Conservation (phyloP, 345 rosid genomes). For the Eucalyptus coolabah region DNA sequence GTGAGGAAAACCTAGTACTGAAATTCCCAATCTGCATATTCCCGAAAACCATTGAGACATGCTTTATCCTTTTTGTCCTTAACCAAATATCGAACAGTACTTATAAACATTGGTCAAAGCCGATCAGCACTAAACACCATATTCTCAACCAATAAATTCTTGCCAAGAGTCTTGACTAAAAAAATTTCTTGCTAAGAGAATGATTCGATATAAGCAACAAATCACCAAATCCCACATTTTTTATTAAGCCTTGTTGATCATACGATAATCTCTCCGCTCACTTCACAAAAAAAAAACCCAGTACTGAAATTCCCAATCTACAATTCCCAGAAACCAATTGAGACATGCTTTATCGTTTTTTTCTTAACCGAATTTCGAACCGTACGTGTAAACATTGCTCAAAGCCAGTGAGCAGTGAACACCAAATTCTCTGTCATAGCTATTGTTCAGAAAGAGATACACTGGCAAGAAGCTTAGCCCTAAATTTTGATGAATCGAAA, state of each 20-base stretch:
- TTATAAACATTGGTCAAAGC: neutral
- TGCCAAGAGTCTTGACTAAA: constrained; percentile 14
- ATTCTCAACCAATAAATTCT: constrained; percentile 13
- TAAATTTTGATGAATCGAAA: neutral
- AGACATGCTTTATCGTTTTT: neutral
- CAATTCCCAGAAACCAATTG: neutral
- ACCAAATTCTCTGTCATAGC: neutral
- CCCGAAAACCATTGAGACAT: neutral
- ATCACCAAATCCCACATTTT: constrained; percentile 15
- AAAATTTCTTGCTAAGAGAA: neutral
- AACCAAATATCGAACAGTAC: neutral
- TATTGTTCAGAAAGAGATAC: neutral
- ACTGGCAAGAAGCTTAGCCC: neutral
- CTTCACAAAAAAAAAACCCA: constrained; percentile 10
- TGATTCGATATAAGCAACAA: constrained; percentile 8
- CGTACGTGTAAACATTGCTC: neutral
- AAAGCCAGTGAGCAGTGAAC: neutral
- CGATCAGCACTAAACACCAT: neutral
- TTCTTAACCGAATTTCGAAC: neutral
- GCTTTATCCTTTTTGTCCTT: neutral
- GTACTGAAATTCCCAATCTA: constrained; percentile 21
- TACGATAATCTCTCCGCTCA: constrained; percentile 11
- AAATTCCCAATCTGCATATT: constrained; percentile 17
- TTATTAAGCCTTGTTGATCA: constrained; percentile 8
- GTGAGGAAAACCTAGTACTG: constrained; percentile 24